Evolutionary conservation across 805 yeast species (phyloP), one percentile per base, ranked within the genome.

Genomic region (Candida coquimbonensis): DNA sequence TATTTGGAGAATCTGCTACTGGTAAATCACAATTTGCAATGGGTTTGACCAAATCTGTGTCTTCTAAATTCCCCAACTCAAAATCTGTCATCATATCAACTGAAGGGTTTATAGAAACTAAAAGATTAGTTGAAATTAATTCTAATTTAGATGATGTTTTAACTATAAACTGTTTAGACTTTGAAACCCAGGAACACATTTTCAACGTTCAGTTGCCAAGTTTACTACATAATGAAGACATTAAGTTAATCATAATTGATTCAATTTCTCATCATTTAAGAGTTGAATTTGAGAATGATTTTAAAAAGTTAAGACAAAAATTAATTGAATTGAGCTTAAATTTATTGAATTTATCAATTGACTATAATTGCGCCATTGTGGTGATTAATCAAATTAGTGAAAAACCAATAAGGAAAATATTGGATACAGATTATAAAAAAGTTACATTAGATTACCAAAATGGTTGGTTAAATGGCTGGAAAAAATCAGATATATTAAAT

Each of bases 21-120:
- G 98, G 96, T 0, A 91, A 91, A 57, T 82, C 96, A 0, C 95
- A 90, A 53, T 64, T 90, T 5, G 65, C 85, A 25, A 72, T 82
- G 67, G 91, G 83, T 52, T 55, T 89, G 43, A 70, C 84, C 2
- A 65, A 80, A 4, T 66, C 80, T 2, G 78, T 81, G 12, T 88
- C 82, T 5, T 85, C 86, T 0, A 49, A 77, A 9, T 43, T 21
- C 16, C 35, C 43, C 7, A 70, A 65, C 16, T 62, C 66, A 46
- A 69, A 73, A 44, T 75, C 79, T n/a, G 75, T 89, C n/a, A 83
- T 74, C 55, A 78, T 90, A 0, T 76, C 88, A 0, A 90, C 96
- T 0, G 97, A 90, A 59, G 76, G 85, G 4, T 75, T 77, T 14
- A 54, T 87, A 29, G 85, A 85, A 48, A 83, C 93, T 0, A 69